Conservation (phyloP, 441 rosid species). For the Populus hybrid region DNA sequence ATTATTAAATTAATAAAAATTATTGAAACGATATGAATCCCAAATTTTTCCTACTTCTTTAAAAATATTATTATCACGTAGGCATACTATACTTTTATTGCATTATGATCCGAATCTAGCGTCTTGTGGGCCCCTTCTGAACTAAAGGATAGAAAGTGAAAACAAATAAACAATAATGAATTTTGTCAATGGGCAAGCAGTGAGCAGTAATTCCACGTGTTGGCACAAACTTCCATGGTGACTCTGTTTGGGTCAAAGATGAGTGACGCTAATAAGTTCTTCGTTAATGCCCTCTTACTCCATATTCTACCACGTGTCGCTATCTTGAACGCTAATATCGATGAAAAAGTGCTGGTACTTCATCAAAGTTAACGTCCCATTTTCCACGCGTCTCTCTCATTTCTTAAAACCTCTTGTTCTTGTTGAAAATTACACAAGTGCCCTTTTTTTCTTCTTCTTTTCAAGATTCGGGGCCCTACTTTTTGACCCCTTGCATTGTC, state of each 20-base stretch:
- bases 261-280: not conserved
- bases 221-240: not conserved
- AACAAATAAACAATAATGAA: too few species aligned
- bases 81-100: too few species aligned
- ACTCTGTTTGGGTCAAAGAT: not conserved
- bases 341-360: not conserved
- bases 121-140: too few species aligned
- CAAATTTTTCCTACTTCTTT: too few species aligned
- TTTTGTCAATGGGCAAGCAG: not conserved
- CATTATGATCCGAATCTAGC: too few species aligned
- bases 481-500: too few species aligned
- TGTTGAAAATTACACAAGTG: not conserved
- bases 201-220: constrained; percentile 15
- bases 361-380: not conserved
- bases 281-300: not conserved
- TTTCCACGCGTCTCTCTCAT: not conserved
- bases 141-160: too few species aligned
- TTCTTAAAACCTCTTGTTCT: not conserved
- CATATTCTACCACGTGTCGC: constrained; percentile 11
- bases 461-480: too few species aligned
- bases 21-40: too few species aligned
- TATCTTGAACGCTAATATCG: constrained; percentile 11
- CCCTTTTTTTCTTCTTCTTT: not conserved
- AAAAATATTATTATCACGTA: too few species aligned
- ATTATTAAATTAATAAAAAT: too few species aligned